A percentile compares a stretch with the other conserved stretches of the same genome.
Conservation (phyloP, 768 basidiomycete species). For the Boletus pseudo-olivaceus region DNA sequence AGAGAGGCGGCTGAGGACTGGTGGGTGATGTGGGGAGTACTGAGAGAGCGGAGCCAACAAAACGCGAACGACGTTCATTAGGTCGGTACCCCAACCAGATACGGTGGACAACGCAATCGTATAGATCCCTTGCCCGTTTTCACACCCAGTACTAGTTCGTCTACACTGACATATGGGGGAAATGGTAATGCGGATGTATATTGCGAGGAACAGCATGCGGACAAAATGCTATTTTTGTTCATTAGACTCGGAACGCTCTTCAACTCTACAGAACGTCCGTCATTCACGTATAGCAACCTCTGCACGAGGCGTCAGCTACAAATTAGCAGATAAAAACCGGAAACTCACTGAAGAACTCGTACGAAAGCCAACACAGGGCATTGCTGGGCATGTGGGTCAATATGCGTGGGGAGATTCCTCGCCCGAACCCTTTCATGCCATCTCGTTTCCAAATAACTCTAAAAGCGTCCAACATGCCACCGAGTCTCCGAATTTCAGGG, state of each 20-base stretch:
- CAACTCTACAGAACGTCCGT: slow-evolving; percentile 21
- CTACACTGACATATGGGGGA: neutral
- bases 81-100: neutral
- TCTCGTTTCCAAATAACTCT: slow-evolving; percentile 84
- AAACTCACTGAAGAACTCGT: slow-evolving; percentile 95
- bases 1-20: slow-evolving; percentile 60
- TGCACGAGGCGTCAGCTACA: slow-evolving; percentile 29
- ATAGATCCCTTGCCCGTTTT: slow-evolving; percentile 4
- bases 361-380: slow-evolving; percentile 95
- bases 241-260: slow-evolving; percentile 6
- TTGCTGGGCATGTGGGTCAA: slow-evolving; percentile 96
- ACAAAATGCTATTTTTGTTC: neutral
- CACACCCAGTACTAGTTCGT: neutral
- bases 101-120: slow-evolving; percentile 4
- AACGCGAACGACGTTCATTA: slow-evolving; percentile 5
- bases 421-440: slow-evolving; percentile 77
- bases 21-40: slow-evolving; percentile 59
- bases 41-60: slow-evolving; percentile 40
- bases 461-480: slow-evolving; percentile 86
- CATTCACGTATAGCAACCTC: slow-evolving; percentile 61
- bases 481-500: slow-evolving; percentile 74
- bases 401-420: slow-evolving; percentile 88
- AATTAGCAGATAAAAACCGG: neutral
- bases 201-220: slow-evolving; percentile 7
- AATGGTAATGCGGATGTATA: slow-evolving; percentile 18